Base-by-base conservation (phyloP, 1,139 yeast species). In the Lodderomyces margitis region DNA sequence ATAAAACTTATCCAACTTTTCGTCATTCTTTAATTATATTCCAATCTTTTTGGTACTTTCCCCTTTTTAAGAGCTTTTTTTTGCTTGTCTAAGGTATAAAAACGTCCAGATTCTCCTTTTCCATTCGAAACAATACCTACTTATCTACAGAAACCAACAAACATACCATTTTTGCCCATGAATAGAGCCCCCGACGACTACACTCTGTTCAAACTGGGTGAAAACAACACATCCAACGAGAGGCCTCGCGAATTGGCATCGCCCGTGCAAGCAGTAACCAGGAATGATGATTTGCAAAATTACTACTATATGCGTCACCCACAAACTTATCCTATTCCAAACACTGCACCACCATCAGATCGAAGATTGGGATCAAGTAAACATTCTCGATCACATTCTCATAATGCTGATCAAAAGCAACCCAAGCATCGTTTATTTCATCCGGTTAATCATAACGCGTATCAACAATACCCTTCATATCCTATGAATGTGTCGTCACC, bases 401-500 rank as follows among this genome's bases (percentile, higher is more conserved):
- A 47, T 23, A 43, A 38, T 23, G 12, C 21, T 3, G 35, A 37
- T 30, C 36, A 31, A 23, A 34, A 37, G n/a, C 25, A 17, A 20
- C 30, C 41, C 4, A 25, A 24, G 11, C 37, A 41, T 24, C 41
- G 41, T 12, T 27, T 47, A 19, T 47, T 47, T 19, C 41, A 45
- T 23, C 48, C 50, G 12, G 37, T 45, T 21, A 46, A 41, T 34
- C 50, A 47, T 27, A 41, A 43, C 27, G 50, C 45, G 5, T 32
- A 39, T 20, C 38, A 37, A 31, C 39, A 34, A 17, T 15, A 35
- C 10, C 25, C 34, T 14, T 1, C 32, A n/a, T 9, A 28, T 28
- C 32, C 32, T n/a, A 28, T 28, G 32, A 28, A 28, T 15, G 19
- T 34, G 19, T 6, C 31, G 24, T 38, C 42, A 2, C 35, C 45